Evolutionary conservation across 2,329 filamentous ascomycete genomes (phyloP).

Genomic region (Aureobasidium musti): DNA sequence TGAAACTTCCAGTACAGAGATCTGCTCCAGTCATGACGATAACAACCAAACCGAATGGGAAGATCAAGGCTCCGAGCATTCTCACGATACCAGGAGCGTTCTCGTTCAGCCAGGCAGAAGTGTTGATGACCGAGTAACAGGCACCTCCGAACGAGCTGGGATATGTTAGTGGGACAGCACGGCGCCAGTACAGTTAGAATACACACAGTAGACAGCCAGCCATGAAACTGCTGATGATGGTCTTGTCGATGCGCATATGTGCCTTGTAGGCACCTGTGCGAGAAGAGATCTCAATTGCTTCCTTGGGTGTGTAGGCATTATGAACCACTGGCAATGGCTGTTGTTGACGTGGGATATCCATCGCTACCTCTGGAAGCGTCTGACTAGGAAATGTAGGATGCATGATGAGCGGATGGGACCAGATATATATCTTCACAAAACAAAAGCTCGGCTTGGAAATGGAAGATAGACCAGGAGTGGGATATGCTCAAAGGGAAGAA

Average conservation of each 20-base stretch:
- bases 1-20: conserved; percentile 41
- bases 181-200: not conserved
- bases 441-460: not conserved
- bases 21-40: conserved; percentile 43
- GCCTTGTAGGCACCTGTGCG: conserved; percentile 55
- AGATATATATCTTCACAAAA: not conserved
- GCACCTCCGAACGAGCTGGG: conserved; percentile 50
- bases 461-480: not conserved
- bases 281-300: conserved; percentile 55
- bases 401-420: not conserved
- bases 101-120: conserved; percentile 39
- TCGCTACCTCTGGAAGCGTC: not conserved
- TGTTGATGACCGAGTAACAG: conserved; percentile 35
- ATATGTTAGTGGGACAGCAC: no score
- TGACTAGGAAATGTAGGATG: not conserved
- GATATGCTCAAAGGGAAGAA: not conserved
- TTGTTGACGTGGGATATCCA: not conserved
- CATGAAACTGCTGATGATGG: conserved; percentile 55
- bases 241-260: conserved; percentile 56
- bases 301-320: conserved; percentile 27
- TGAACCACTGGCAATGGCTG: conserved; percentile 7
- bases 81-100: conserved; percentile 41
- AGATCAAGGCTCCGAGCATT: conserved; percentile 42
- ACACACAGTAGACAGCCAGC: conserved; percentile 53
- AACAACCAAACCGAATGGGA: conserved; percentile 41